Conservation (phyloP, 805 yeast species). For the Zygosaccharomyces gambellarensis region DNA sequence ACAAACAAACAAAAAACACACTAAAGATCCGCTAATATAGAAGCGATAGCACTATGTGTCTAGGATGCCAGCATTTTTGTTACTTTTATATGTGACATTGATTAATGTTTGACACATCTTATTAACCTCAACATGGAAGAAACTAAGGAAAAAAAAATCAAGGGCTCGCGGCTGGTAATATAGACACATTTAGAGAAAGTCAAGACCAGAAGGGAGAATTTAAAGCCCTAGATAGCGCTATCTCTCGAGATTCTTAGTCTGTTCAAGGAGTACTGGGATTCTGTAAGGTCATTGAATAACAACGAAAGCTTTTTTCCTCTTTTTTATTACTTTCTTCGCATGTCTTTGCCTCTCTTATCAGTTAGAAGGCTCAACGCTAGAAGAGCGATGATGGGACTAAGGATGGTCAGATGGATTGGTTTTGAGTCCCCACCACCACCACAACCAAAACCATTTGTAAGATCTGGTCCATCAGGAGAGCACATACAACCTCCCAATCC, state of each 20-base stretch:
- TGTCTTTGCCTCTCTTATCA: neutral
- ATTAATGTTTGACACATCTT: neutral
- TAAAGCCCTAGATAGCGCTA: neutral
- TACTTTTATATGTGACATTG: neutral
- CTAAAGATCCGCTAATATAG: neutral
- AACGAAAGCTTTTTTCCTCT: too few species aligned
- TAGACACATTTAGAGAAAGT: neutral
- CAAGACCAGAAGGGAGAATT: neutral
- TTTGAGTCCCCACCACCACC: neutral
- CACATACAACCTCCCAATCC: neutral
- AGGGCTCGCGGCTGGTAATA: neutral
- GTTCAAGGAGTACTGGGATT: too few species aligned
- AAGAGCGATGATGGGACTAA: neutral
- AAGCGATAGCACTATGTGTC: neutral
- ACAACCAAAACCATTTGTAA: neutral
- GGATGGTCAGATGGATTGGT: conserved; percentile 2
- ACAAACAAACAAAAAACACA: too few species aligned
- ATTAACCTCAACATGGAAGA: neutral
- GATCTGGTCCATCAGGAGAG: neutral
- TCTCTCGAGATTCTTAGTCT: neutral
- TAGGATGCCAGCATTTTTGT: neutral
- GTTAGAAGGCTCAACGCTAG: neutral
- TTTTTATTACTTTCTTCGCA: neutral
- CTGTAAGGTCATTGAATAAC: too few species aligned
- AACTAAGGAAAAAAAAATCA: neutral